These are phyloP conservation scores for Globisporangium cederbergense DNA, from an alignment of 352 stramenopile species.

Conservation along the genomic window DNA sequence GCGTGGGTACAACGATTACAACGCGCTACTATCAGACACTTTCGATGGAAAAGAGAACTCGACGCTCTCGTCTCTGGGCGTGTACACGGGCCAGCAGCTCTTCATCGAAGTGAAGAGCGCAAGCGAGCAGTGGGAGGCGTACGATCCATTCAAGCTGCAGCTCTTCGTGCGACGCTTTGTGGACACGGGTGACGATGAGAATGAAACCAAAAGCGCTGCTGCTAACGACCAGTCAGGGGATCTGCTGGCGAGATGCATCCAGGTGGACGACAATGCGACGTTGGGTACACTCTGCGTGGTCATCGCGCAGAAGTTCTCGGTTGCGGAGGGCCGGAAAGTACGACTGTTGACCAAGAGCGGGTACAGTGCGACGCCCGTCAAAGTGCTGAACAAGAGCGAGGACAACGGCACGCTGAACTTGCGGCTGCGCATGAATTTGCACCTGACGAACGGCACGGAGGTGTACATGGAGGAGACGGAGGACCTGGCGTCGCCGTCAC, in stretches of 20 bases:
- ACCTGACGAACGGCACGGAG: conserved; percentile 65
- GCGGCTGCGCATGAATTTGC: conserved; percentile 56
- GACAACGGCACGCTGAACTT: conserved; percentile 35
- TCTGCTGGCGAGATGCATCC: conserved; percentile 52
- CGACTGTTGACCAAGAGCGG: conserved; percentile 69
- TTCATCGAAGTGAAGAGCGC: conserved; percentile 67
- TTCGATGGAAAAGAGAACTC: conserved; percentile 56
- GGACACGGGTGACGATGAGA: conserved; percentile 15
- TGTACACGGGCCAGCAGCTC: conserved; percentile 72
- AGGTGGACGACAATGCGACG: conserved; percentile 61
- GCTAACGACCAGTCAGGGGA: conserved; percentile 8
- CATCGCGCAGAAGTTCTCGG: conserved; percentile 51
- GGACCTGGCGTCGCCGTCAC: conserved; percentile 40
- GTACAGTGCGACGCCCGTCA: conserved; percentile 62
- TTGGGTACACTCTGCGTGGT: conserved; percentile 43
- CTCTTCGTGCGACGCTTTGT: conserved; percentile 71
- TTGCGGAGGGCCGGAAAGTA: conserved; percentile 35
- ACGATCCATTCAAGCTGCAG: conserved; percentile 64
- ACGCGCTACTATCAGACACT: conserved; percentile 55
- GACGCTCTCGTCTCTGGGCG: conserved; percentile 47
- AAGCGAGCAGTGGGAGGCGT: conserved; percentile 57
- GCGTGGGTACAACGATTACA: conserved; percentile 78
- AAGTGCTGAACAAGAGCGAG: conserved; percentile 59
- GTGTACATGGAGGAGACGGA: conserved; percentile 71
- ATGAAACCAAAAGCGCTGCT: conserved; percentile 12